These are phyloP conservation scores for Kwoniella sp. DNA, from an alignment of 768 basidiomycete species.

Conservation along the genomic window DNA sequence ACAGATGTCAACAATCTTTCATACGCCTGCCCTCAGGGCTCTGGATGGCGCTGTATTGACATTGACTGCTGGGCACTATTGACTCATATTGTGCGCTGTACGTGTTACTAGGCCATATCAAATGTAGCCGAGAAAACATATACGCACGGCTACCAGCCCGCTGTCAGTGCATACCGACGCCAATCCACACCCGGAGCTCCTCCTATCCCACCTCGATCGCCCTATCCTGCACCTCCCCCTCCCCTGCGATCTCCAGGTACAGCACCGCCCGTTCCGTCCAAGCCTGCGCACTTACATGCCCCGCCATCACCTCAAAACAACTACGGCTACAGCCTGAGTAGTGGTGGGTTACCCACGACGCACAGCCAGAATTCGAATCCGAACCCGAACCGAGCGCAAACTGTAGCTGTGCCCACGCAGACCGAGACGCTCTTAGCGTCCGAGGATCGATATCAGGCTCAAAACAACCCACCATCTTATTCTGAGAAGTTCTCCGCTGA, in stretches of 20 bases:
- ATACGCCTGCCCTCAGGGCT: too few species aligned
- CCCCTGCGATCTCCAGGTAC: neutral
- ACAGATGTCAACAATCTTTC: too few species aligned
- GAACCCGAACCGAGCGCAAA: constrained; percentile 1
- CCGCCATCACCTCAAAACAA: constrained; percentile 5
- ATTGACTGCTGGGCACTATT: too few species aligned
- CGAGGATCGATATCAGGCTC: constrained; percentile 5
- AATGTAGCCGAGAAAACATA: constrained; percentile 41
- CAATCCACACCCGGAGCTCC: constrained; percentile 1
- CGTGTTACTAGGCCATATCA: constrained; percentile 37
- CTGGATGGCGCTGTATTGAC: too few species aligned
- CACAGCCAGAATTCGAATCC: neutral
- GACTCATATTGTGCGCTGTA: neutral
- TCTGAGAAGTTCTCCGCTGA: constrained; percentile 6
- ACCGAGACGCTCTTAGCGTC: constrained; percentile 23
- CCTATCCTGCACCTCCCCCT: constrained; percentile 2
- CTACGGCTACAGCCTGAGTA: neutral
- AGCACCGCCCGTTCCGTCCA: constrained; percentile 12
- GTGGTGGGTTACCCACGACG: neutral
- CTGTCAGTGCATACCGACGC: constrained; percentile 23
- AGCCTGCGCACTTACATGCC: constrained; percentile 3
- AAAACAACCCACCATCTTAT: constrained; percentile 14
- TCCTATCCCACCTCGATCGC: constrained; percentile 15
- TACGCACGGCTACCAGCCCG: constrained; percentile 27
- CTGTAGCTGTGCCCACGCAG: constrained; percentile 17